Evolutionary conservation across 768 basidiomycete genomes (phyloP).

Genomic region (Amanita thiersii): DNA sequence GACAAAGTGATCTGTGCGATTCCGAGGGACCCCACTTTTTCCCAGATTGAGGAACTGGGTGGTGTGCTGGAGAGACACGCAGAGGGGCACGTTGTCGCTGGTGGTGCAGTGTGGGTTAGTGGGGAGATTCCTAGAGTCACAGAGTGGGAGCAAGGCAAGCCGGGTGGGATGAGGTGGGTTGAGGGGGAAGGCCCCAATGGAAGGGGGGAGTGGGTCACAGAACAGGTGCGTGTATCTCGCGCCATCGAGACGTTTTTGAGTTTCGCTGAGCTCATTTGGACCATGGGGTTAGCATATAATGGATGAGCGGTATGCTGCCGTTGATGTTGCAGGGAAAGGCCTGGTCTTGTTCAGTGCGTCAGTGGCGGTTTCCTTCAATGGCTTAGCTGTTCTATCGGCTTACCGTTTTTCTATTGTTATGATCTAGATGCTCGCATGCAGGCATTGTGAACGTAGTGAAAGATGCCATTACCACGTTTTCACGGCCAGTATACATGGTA

Average conservation of each 20-base stretch:
- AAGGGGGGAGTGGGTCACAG: slow-evolving; percentile 39
- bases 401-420: too few species aligned
- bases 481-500: slow-evolving; percentile 73
- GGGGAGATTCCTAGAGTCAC: slow-evolving; percentile 73
- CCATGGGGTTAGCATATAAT: slow-evolving; percentile 48
- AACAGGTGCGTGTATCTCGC: slow-evolving; percentile 33
- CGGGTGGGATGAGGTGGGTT: slow-evolving; percentile 60
- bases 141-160: slow-evolving; percentile 58
- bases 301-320: slow-evolving; percentile 74
- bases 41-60: slow-evolving; percentile 46
- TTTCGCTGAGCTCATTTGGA: neutral
- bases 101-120: slow-evolving; percentile 63
- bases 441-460: slow-evolving; percentile 80
- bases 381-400: neutral
- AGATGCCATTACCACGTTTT: slow-evolving; percentile 55
- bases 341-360: slow-evolving; percentile 79
- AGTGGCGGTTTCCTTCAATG: slow-evolving; percentile 20
- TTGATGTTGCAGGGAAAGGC: slow-evolving; percentile 79
- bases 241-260: neutral
- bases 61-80: slow-evolving; percentile 48
- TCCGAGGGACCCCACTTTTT: slow-evolving; percentile 65
- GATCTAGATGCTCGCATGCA: slow-evolving; percentile 49
- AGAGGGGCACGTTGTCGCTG: slow-evolving; percentile 61
- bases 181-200: slow-evolving; percentile 16
- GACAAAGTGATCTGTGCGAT: slow-evolving; percentile 53